phyloP scores from a whole-genome alignment of 257 asterid species.

The Capsicum rhomboideum region DNA sequence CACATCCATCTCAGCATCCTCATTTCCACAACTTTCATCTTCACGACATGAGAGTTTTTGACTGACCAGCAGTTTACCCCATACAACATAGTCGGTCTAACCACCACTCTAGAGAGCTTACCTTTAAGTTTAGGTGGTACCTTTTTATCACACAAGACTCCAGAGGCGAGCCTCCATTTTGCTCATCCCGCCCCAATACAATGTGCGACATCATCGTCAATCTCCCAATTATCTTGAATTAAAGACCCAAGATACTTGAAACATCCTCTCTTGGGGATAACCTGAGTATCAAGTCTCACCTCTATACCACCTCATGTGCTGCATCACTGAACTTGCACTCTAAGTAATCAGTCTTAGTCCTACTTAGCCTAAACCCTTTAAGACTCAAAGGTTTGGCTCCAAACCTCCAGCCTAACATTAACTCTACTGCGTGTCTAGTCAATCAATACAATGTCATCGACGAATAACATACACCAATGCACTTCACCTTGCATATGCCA shows the following conservation, averaged over 20 bases:
- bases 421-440: not conserved
- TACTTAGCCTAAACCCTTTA: too few species aligned
- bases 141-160: not conserved
- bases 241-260: not conserved
- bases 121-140: not conserved
- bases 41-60: not conserved
- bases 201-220: not conserved
- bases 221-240: not conserved
- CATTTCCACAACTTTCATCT: not conserved
- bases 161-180: not conserved
- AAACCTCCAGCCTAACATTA: not conserved
- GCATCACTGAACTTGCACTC: not conserved
- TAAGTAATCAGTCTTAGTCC: too few species aligned
- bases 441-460: too few species aligned
- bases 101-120: not conserved
- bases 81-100: too few species aligned
- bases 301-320: not conserved
- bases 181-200: not conserved
- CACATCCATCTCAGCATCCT: not conserved
- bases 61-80: not conserved
- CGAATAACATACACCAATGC: not conserved
- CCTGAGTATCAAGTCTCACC: not conserved
- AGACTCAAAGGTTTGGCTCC: too few species aligned
- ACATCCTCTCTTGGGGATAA: not conserved
- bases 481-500: not conserved